phyloP scores from a whole-genome alignment of 108 stramenopile genomes.

The Aurantiochytrium sp. region DNA sequence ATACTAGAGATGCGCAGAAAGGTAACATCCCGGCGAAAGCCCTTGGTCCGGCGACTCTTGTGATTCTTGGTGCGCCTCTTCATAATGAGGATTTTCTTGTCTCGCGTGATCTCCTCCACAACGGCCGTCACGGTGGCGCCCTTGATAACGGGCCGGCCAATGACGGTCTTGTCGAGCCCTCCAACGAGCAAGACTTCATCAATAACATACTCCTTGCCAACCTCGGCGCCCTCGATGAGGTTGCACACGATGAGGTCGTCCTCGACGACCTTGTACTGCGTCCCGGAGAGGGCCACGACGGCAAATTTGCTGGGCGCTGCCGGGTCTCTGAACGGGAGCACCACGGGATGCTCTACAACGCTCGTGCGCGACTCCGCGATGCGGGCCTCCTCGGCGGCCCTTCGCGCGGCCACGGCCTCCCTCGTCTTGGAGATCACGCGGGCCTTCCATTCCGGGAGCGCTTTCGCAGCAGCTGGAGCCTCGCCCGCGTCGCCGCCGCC shows the following conservation, averaged over 20 bases:
- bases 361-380: not conserved
- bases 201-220: not conserved
- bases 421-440: too few species aligned
- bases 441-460: too few species aligned
- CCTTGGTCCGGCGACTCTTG: not conserved
- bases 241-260: not conserved
- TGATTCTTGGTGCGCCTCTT: not conserved
- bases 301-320: not conserved
- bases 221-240: not conserved
- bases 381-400: not conserved
- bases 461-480: too few species aligned
- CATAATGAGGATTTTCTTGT: not conserved
- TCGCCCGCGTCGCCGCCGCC: too few species aligned
- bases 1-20: not conserved
- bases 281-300: not conserved
- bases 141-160: not conserved
- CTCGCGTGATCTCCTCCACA: not conserved
- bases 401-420: too few species aligned
- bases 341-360: not conserved
- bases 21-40: not conserved
- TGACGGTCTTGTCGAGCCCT: not conserved
- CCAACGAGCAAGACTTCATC: not conserved
- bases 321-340: not conserved
- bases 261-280: constrained; percentile 3
- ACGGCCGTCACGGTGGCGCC: not conserved